phyloP scores from a whole-genome alignment of 2,329 filamentous ascomycete species.

The Coniochaeta sp. region DNA sequence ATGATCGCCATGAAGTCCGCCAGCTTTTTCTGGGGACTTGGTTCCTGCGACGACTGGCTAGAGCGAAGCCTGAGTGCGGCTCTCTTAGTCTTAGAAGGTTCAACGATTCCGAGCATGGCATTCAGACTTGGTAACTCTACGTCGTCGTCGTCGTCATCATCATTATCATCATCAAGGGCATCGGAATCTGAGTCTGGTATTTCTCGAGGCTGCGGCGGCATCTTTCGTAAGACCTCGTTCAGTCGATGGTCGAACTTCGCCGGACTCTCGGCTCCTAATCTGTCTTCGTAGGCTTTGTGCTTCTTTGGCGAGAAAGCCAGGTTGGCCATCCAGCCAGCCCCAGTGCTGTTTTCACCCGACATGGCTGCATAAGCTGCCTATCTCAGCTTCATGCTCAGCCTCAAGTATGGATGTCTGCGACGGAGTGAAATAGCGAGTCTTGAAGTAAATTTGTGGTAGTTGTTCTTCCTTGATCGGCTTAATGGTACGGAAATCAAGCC shows the following conservation, averaged over 20 bases:
- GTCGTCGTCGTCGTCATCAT: not conserved
- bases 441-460: too few species aligned
- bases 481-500: too few species aligned
- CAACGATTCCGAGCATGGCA: not conserved
- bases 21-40: not conserved
- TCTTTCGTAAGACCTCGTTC: not conserved
- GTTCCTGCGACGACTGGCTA: not conserved
- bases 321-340: not conserved
- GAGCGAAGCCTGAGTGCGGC: not conserved
- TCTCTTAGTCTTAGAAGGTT: not conserved
- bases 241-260: not conserved
- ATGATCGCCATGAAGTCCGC: not conserved
- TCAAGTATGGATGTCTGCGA: not conserved
- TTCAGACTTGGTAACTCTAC: not conserved
- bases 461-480: too few species aligned
- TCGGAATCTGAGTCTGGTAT: constrained; percentile 1
- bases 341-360: not conserved
- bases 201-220: not conserved
- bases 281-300: not conserved
- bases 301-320: not conserved
- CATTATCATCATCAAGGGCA: not conserved
- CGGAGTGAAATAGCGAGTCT: not conserved
- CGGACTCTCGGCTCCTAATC: not conserved
- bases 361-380: not conserved
- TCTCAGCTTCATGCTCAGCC: not conserved